Evolutionary conservation across 2,329 filamentous ascomycete genomes (phyloP).

Genomic region (Exophiala spinifera): DNA sequence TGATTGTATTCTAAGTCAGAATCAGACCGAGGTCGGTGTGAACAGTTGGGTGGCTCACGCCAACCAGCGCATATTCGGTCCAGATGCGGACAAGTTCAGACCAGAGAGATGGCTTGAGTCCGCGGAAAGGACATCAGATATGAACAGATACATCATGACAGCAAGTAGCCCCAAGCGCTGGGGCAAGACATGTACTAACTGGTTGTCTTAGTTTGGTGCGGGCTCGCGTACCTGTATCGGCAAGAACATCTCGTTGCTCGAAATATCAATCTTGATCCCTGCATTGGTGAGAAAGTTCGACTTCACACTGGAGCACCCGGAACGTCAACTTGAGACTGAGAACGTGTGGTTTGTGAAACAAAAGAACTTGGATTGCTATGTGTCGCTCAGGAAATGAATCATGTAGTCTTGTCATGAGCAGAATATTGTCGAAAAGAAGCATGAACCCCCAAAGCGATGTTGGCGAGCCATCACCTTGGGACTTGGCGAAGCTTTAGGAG

Average conservation of each 20-base stretch:
- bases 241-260: constrained; percentile 18
- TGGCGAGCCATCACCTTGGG: background rate
- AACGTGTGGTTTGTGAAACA: constrained; percentile 51
- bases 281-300: constrained; percentile 25
- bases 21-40: constrained; percentile 39
- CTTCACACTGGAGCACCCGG: constrained; percentile 21
- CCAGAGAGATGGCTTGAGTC: constrained; percentile 69
- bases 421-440: background rate
- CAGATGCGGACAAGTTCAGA: constrained; percentile 55
- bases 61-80: constrained; percentile 46
- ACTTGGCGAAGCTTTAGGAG: too few species aligned
- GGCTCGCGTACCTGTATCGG: constrained; percentile 23
- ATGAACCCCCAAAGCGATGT: background rate
- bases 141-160: constrained; percentile 41
- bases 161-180: constrained; percentile 29
- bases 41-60: constrained; percentile 47
- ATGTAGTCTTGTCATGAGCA: background rate
- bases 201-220: constrained; percentile 16
- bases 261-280: constrained; percentile 22
- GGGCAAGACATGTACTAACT: background rate
- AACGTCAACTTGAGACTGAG: constrained; percentile 19
- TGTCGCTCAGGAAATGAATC: constrained; percentile 7
- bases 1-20: background rate
- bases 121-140: constrained; percentile 36
- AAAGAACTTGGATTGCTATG: constrained; percentile 21